Conservation (phyloP, 179 eudicot genomes). For the Gypsophila paniculata region DNA sequence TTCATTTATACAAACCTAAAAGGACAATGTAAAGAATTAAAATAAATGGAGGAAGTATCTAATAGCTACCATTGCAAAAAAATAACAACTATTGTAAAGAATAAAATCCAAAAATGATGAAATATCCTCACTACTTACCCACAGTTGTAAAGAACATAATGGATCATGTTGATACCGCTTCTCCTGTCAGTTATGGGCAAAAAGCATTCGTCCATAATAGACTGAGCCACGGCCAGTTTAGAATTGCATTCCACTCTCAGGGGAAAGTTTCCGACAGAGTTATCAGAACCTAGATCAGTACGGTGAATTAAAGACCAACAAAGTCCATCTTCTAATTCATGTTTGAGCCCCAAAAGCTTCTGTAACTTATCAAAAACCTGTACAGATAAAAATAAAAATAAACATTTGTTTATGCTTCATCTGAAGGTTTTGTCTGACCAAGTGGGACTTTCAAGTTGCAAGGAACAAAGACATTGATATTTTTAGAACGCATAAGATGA, state of each 20-base stretch:
- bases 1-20: background rate
- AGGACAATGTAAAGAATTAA: background rate
- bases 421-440: background rate
- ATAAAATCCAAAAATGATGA: background rate
- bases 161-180: constrained; percentile 78
- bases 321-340: constrained; percentile 78
- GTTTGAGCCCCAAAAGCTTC: constrained; percentile 80
- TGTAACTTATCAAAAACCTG: constrained; percentile 68
- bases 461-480: background rate
- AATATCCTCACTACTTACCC: constrained; percentile 52
- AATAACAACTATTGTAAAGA: background rate
- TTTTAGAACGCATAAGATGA: too few relatives aligned
- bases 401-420: constrained; percentile 10
- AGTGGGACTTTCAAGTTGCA: background rate
- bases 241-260: constrained; percentile 83
- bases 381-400: constrained; percentile 28
- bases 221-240: constrained; percentile 84
- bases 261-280: constrained; percentile 43
- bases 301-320: constrained; percentile 88
- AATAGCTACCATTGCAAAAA: background rate
- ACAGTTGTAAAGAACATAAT: constrained; percentile 72
- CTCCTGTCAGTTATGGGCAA: constrained; percentile 81
- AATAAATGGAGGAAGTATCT: background rate
- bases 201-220: constrained; percentile 93
- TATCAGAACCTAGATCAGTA: constrained; percentile 53